Evolutionary conservation across 2,329 filamentous ascomycete genomes (phyloP).

Genomic region (Cryphonectria radicalis): DNA sequence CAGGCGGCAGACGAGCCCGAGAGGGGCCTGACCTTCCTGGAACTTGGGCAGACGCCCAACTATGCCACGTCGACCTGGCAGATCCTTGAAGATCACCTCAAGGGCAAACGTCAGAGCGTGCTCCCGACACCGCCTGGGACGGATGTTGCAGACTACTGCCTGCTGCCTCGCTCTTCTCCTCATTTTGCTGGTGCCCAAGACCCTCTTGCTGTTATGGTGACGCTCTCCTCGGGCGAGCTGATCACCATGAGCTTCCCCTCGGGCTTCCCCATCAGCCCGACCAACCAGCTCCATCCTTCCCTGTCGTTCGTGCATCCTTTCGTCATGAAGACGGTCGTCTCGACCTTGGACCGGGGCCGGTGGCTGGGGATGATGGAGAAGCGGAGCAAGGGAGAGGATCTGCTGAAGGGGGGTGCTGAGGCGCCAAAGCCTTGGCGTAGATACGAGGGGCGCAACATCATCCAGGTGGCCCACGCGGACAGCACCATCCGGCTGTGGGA

Average conservation of each 20-base stretch:
- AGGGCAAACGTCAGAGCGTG: slow-evolving; percentile 72
- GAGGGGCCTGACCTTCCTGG: slow-evolving; percentile 85
- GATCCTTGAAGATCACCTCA: slow-evolving; percentile 75
- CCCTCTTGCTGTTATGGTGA: slow-evolving; percentile 79
- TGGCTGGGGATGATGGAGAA: slow-evolving; percentile 94
- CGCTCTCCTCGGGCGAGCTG: slow-evolving; percentile 85
- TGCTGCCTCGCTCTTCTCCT: slow-evolving; percentile 81
- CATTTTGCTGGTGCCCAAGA: slow-evolving; percentile 89
- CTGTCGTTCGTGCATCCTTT: slow-evolving; percentile 91
- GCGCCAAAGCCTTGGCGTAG: slow-evolving; percentile 71
- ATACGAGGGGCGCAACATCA: slow-evolving; percentile 81
- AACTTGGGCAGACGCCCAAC: slow-evolving; percentile 84
- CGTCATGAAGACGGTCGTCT: slow-evolving; percentile 72
- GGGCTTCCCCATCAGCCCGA: slow-evolving; percentile 87
- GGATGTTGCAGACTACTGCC: slow-evolving; percentile 77
- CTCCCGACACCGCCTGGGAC: slow-evolving; percentile 78
- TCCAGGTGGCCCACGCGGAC: slow-evolving; percentile 88
- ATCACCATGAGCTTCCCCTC: slow-evolving; percentile 91
- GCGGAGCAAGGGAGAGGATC: slow-evolving; percentile 74
- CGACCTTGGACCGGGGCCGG: slow-evolving; percentile 73
- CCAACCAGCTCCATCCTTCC: slow-evolving; percentile 88
- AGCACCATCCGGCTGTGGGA: slow-evolving; percentile 94
- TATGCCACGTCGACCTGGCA: slow-evolving; percentile 95
- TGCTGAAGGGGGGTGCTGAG: slow-evolving; percentile 80
- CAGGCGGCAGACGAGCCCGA: slow-evolving; percentile 66